Evolutionary conservation across 192 early-diverging fungal species (phyloP).

Genomic region (Coemansia sp.): DNA sequence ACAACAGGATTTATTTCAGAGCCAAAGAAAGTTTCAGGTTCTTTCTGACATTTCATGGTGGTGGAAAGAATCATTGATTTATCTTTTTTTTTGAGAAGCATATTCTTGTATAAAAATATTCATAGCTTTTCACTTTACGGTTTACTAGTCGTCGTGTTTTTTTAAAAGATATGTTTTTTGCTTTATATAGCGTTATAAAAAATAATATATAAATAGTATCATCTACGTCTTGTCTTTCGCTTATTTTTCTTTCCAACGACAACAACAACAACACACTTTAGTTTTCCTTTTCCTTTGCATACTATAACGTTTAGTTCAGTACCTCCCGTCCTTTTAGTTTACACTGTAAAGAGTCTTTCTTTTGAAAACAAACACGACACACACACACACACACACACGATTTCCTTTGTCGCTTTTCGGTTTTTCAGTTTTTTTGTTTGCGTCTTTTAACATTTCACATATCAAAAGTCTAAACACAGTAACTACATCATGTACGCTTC

Average conservation of each 20-base stretch:
- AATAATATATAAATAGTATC: neutral
- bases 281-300: neutral
- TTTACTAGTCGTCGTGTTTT: neutral
- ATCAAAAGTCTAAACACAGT: conserved; percentile 4
- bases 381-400: neutral
- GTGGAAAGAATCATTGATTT: neutral
- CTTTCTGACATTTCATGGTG: neutral
- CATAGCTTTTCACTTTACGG: too few relatives aligned
- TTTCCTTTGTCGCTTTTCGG: conserved; percentile 2
- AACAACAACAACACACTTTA: neutral
- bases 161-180: neutral
- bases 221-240: neutral
- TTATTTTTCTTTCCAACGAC: neutral
- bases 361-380: neutral
- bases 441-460: neutral
- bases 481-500: conserved; percentile 8
- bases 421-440: neutral
- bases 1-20: neutral
- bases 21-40: neutral
- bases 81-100: neutral
- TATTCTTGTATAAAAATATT: too few relatives aligned
- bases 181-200: neutral
- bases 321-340: neutral
- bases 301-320: neutral
- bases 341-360: neutral